A percentile compares a stretch with the other conserved stretches of the same genome.
Evolutionary conservation across 495 filamentous ascomycete genomes (phyloP).

Genomic region (Oleoguttula mirabilis): DNA sequence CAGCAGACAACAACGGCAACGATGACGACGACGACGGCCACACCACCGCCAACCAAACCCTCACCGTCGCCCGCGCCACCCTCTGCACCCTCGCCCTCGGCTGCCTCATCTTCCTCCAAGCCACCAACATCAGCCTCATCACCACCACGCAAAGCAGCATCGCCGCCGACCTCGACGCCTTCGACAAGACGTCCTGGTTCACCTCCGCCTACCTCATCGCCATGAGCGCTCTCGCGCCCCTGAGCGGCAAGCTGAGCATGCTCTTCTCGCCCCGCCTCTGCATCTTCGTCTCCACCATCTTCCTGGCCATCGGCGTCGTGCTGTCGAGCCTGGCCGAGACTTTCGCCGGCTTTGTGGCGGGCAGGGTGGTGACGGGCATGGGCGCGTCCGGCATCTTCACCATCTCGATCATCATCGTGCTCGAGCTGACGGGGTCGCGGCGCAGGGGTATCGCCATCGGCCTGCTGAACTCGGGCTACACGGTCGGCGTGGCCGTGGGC

Average conservation of each 20-base stretch:
- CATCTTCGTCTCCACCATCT: constrained; percentile 41
- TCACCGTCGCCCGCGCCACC: constrained; percentile 1
- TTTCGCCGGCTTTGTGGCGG: constrained; percentile 51
- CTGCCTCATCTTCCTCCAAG: constrained; percentile 29
- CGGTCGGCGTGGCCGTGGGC: constrained; percentile 55
- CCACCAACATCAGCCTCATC: constrained; percentile 62
- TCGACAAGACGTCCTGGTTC: constrained; percentile 61
- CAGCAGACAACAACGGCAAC: too few relatives aligned
- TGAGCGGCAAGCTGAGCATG: constrained; percentile 53
- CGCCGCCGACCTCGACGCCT: constrained; percentile 58
- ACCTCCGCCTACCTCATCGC: constrained; percentile 62
- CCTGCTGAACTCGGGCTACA: constrained; percentile 52
- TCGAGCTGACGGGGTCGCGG: constrained; percentile 52
- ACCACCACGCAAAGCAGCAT: constrained; percentile 64
- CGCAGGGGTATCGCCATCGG: constrained; percentile 59
- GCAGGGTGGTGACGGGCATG: constrained; percentile 50
- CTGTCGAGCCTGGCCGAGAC: constrained; percentile 45
- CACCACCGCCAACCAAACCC: constrained; percentile 14
- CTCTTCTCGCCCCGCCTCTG: constrained; percentile 55
- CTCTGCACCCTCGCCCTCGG: constrained; percentile 21
- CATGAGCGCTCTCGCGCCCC: constrained; percentile 51
- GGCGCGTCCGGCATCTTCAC: constrained; percentile 57
- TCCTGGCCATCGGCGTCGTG: constrained; percentile 50
- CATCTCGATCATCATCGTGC: constrained; percentile 53
- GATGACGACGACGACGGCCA: constrained; percentile 7